Percentiles rank a stretch among this genome's conserved stretches.
These are phyloP conservation scores for Lichtheimia ornata DNA, from an alignment of 371 early-diverging fungal species.

Conservation along the genomic window DNA sequence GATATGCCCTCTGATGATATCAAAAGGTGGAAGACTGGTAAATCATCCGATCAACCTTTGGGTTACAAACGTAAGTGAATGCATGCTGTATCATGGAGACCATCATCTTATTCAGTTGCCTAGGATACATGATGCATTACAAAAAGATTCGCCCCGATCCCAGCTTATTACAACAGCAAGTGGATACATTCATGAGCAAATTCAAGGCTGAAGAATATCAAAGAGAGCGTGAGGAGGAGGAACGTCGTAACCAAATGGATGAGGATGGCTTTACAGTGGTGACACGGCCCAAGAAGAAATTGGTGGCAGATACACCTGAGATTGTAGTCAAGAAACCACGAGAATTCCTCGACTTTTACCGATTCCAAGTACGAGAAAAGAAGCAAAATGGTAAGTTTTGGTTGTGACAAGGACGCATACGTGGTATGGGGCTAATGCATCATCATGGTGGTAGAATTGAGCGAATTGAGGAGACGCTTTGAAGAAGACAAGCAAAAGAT, in stretches of 20 bases:
- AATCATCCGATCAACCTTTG: slow-evolving; percentile 47
- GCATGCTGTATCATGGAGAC: neutral
- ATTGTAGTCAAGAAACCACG: slow-evolving; percentile 45
- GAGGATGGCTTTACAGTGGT: slow-evolving; percentile 95
- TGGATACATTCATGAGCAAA: slow-evolving; percentile 74
- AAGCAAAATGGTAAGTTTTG: slow-evolving; percentile 76
- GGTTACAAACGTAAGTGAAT: slow-evolving; percentile 54
- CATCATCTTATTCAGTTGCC: neutral
- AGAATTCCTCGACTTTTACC: slow-evolving; percentile 85
- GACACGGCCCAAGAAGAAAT: slow-evolving; percentile 62
- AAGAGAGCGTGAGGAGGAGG: slow-evolving; percentile 61
- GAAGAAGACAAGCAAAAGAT: slow-evolving; percentile 92
- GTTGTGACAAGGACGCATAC: too few relatives aligned
- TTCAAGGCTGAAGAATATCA: slow-evolving; percentile 84
- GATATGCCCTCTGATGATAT: slow-evolving; percentile 62
- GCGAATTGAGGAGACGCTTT: slow-evolving; percentile 84
- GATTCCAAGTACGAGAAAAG: slow-evolving; percentile 92
- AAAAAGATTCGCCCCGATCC: slow-evolving; percentile 59
- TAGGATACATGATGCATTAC: slow-evolving; percentile 48
- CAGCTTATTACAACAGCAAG: slow-evolving; percentile 57
- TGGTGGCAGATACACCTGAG: slow-evolving; percentile 61
- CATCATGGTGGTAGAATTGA: slow-evolving; percentile 62
- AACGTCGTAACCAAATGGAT: slow-evolving; percentile 79
- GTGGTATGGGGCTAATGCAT: neutral
- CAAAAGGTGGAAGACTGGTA: slow-evolving; percentile 58